Conservation (phyloP, 768 basidiomycete genomes). For the Boletus sp. region DNA sequence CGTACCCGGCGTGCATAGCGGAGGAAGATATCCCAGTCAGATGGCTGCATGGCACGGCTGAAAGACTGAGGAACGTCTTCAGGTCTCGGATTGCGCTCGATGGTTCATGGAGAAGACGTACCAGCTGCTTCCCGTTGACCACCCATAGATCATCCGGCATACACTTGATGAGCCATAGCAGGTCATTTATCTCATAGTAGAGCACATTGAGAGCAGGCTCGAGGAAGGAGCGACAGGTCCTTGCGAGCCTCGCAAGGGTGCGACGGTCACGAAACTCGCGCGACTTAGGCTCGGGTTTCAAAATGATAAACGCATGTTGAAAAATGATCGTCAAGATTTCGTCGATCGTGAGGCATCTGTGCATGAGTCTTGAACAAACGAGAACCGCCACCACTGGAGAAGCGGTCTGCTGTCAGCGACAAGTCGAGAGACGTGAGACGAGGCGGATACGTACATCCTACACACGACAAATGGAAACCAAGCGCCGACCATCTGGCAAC, state of each 20-base stretch:
- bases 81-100: slow-evolving; percentile 8
- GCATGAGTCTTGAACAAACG: slow-evolving; percentile 26
- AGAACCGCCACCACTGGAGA: slow-evolving; percentile 14
- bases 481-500: slow-evolving; percentile 3
- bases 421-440: background rate
- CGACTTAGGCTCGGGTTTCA: slow-evolving; percentile 28
- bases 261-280: slow-evolving; percentile 28
- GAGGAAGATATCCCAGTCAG: slow-evolving; percentile 30
- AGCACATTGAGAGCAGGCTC: slow-evolving; percentile 32
- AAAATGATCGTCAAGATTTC: slow-evolving; percentile 33
- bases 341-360: slow-evolving; percentile 33
- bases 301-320: slow-evolving; percentile 27
- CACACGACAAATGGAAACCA: slow-evolving; percentile 17
- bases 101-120: slow-evolving; percentile 4
- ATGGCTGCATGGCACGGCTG: slow-evolving; percentile 16
- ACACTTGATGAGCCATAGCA: slow-evolving; percentile 31
- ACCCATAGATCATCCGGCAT: slow-evolving; percentile 32
- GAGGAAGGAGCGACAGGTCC: slow-evolving; percentile 29
- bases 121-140: slow-evolving; percentile 31
- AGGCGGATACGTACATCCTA: slow-evolving; percentile 25
- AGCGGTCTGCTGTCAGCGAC: background rate
- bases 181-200: slow-evolving; percentile 30
- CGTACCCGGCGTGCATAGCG: slow-evolving; percentile 29
- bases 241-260: slow-evolving; percentile 32
- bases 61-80: slow-evolving; percentile 16